Percentiles rank a stretch among this genome's conserved stretches.
phyloP scores from a whole-genome alignment of 2,329 filamentous ascomycete species.

The Microcyclosporella mali region DNA sequence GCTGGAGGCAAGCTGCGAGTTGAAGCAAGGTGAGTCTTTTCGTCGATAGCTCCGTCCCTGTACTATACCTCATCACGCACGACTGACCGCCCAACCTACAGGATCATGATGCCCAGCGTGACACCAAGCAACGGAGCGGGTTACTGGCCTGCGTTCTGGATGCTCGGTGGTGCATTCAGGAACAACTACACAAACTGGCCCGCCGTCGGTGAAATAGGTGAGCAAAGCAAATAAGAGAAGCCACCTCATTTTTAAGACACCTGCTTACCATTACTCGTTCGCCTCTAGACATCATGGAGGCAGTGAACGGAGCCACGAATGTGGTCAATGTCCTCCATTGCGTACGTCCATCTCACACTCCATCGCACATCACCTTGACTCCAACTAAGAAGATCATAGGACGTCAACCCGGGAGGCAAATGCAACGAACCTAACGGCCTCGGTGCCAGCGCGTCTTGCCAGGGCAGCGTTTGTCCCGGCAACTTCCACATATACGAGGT shows the following conservation, averaged over 20 bases:
- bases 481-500: conserved; percentile 29
- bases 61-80: too few relatives aligned
- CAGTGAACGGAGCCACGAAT: conserved; percentile 24
- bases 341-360: conserved; percentile 7
- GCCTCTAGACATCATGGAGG: conserved; percentile 32
- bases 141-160: conserved; percentile 24
- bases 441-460: conserved; percentile 11
- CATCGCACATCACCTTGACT: background rate
- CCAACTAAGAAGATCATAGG: conserved; percentile 7
- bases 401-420: conserved; percentile 28
- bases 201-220: conserved; percentile 13
- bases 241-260: too few relatives aligned
- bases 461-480: conserved; percentile 17
- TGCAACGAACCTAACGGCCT: conserved; percentile 28
- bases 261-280: too few relatives aligned
- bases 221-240: too few relatives aligned
- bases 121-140: conserved; percentile 14
- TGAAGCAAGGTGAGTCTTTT: conserved; percentile 10
- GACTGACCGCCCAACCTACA: too few relatives aligned
- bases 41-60: too few relatives aligned
- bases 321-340: conserved; percentile 24
- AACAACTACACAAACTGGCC: conserved; percentile 26
- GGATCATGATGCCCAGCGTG: conserved; percentile 15
- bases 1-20: conserved; percentile 23
- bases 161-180: conserved; percentile 17